Conservation (phyloP, 2,329 filamentous ascomycete genomes). For the Cadophora luteo-olivacea region DNA sequence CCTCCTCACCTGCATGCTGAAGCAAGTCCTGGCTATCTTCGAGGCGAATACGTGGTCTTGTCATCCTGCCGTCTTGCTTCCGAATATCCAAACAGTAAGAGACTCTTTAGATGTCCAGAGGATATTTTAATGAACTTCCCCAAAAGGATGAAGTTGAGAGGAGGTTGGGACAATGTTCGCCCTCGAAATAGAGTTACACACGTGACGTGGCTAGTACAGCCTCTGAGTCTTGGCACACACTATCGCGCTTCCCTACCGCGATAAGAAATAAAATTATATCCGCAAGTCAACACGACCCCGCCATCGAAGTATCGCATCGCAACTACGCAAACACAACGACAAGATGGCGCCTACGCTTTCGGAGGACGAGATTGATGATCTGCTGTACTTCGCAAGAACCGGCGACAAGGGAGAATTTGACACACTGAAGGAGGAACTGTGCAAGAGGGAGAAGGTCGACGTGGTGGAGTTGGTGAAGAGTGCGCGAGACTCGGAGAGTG, state of each 20-base stretch:
- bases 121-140: neutral
- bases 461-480: constrained; percentile 70
- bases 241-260: constrained; percentile 7
- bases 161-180: constrained; percentile 3
- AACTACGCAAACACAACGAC: neutral
- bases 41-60: constrained; percentile 30
- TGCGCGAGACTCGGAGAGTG: constrained; percentile 76
- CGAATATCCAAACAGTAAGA: neutral
- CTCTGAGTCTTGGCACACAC: constrained; percentile 9
- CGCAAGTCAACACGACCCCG: constrained; percentile 12
- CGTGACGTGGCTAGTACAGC: neutral
- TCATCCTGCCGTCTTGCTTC: constrained; percentile 25
- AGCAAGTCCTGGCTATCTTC: constrained; percentile 39
- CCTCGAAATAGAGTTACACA: constrained; percentile 8
- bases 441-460: constrained; percentile 63
- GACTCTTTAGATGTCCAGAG: neutral
- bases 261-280: constrained; percentile 22
- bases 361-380: constrained; percentile 87
- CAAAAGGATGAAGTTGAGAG: neutral
- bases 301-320: neutral
- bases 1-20: constrained; percentile 36
- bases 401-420: constrained; percentile 77
- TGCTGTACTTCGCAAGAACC: constrained; percentile 84
- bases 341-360: constrained; percentile 55
- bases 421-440: constrained; percentile 62